phyloP scores from a whole-genome alignment of 2,329 filamentous ascomycete genomes.

The Ophiocordyceps robertsii region DNA sequence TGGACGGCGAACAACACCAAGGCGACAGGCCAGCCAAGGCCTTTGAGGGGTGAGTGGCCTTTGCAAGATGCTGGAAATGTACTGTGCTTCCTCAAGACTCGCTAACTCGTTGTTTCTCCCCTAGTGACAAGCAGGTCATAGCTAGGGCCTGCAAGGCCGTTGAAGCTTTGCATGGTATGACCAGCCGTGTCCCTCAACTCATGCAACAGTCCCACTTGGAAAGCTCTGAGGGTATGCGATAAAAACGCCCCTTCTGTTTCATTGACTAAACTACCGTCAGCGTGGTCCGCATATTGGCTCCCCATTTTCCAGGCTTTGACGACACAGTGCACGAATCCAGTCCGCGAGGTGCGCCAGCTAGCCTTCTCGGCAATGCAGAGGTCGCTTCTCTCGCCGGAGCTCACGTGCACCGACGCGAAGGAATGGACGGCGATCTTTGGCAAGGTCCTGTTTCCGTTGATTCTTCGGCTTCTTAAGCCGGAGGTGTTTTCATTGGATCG shows the following conservation, averaged over 20 bases:
- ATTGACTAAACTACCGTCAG: constrained; percentile 24
- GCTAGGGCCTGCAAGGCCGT: constrained; percentile 70
- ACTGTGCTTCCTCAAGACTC: too few species aligned
- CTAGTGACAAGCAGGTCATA: constrained; percentile 41
- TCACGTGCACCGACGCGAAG: constrained; percentile 71
- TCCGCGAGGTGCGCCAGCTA: constrained; percentile 80
- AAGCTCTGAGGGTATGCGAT: constrained; percentile 55
- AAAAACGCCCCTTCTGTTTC: neutral
- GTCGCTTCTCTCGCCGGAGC: constrained; percentile 69
- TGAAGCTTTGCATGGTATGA: constrained; percentile 69
- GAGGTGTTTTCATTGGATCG: constrained; percentile 89
- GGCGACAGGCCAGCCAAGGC: constrained; percentile 12
- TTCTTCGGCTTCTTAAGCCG: constrained; percentile 75
- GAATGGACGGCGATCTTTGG: constrained; percentile 94
- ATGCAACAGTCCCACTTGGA: constrained; percentile 93
- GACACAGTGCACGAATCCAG: constrained; percentile 85
- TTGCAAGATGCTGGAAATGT: neutral
- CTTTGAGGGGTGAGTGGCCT: constrained; percentile 12
- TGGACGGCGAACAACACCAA: constrained; percentile 35
- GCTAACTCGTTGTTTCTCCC: neutral
- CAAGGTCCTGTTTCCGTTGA: constrained; percentile 86
- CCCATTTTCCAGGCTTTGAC: constrained; percentile 85
- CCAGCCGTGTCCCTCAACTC: constrained; percentile 65
- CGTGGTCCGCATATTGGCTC: constrained; percentile 96
- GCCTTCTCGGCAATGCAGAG: constrained; percentile 79